Evolutionary conservation across 2,329 filamentous ascomycete species (phyloP), one percentile per base, ranked within the genome.

Genomic region (Aspergillus hiratsukae): DNA sequence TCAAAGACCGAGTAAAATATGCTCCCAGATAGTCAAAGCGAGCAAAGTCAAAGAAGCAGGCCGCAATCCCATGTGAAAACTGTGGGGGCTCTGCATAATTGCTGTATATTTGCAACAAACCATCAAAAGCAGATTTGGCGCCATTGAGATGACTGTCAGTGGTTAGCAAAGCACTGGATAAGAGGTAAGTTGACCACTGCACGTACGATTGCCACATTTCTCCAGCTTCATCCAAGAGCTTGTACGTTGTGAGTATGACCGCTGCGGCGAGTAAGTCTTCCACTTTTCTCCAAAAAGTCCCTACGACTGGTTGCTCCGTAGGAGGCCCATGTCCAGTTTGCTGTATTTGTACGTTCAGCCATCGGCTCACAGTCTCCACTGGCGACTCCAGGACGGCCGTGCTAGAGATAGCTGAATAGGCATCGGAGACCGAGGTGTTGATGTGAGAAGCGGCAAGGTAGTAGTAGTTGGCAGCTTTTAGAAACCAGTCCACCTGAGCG

Each of bases 41-140:
- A 11, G 83, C 83, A 61, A 87, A 81, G 56, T 85, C 85, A 84
- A 84, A 87, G 64, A 87, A 87, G 0, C 81, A 82, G 2, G 83
- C 82, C 61, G 75, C 76, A 14, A 82, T 75, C 3, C 76, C 82
- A 65, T 81, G 80, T 7, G 79, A 80, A 2, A 80, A 78, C 3
- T 63, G 65, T 4, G 51, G 27, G 1, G 31, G 40, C 4, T 51
- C 46, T 55, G 60, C 17, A 54, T 67, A 55, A 35, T n/a, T 49
- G 4, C 31, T 52, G 54, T 63, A 35, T 23, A 66, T 40, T 46
- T 75, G 72, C 10, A 80, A 73, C 19, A 76, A 68, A 56, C 69
- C 76, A 56, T 72, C 79, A 53, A 85, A 80, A 3, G 87, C 72
- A 1, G 80, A 78, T 53, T 83, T 83, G 0, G 85, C 79, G 0